A percentile compares a stretch with the other conserved stretches of the same genome.
Conservation (phyloP, 495 filamentous ascomycete genomes). For the Talaromyces nanjingensis region DNA sequence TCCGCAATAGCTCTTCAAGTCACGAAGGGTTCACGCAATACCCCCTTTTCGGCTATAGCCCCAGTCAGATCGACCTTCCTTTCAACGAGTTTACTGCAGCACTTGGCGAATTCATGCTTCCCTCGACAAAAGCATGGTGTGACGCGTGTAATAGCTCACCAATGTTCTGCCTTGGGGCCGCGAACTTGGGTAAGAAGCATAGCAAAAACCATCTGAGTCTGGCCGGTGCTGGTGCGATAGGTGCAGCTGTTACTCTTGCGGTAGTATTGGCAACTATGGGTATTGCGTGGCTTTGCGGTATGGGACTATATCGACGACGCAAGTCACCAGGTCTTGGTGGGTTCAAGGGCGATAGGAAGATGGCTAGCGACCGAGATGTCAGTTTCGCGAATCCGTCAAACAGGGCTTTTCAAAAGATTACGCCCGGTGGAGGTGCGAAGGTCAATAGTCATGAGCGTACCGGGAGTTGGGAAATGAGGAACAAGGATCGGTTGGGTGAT, state of each 20-base stretch:
- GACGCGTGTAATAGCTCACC: slow-evolving; percentile 53
- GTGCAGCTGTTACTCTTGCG: slow-evolving; percentile 37
- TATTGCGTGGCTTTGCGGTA: slow-evolving; percentile 31
- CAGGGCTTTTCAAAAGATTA: slow-evolving; percentile 11
- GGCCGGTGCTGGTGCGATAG: slow-evolving; percentile 50
- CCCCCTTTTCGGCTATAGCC: slow-evolving; percentile 58
- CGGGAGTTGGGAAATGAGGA: slow-evolving; percentile 48
- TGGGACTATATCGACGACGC: slow-evolving; percentile 22
- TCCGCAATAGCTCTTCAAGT: slow-evolving; percentile 56
- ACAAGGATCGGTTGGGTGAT: slow-evolving; percentile 14
- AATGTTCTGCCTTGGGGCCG: slow-evolving; percentile 48
- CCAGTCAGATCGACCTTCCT: slow-evolving; percentile 42
- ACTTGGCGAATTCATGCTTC: slow-evolving; percentile 56
- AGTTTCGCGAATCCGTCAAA: slow-evolving; percentile 26
- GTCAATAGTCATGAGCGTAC: slow-evolving; percentile 37
- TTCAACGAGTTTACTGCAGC: slow-evolving; percentile 56
- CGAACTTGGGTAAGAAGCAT: slow-evolving; percentile 18
- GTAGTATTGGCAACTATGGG: slow-evolving; percentile 21
- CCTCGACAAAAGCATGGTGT: slow-evolving; percentile 62
- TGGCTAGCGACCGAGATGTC: slow-evolving; percentile 45
- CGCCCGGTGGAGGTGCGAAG: slow-evolving; percentile 16
- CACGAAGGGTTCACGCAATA: slow-evolving; percentile 39
- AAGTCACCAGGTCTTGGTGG: slow-evolving; percentile 27
- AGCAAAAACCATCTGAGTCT: slow-evolving; percentile 7
- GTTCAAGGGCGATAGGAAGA: slow-evolving; percentile 42